These are phyloP conservation scores for Trichoderma asperelloides DNA, from an alignment of 495 filamentous ascomycete species.

Conservation along the genomic window DNA sequence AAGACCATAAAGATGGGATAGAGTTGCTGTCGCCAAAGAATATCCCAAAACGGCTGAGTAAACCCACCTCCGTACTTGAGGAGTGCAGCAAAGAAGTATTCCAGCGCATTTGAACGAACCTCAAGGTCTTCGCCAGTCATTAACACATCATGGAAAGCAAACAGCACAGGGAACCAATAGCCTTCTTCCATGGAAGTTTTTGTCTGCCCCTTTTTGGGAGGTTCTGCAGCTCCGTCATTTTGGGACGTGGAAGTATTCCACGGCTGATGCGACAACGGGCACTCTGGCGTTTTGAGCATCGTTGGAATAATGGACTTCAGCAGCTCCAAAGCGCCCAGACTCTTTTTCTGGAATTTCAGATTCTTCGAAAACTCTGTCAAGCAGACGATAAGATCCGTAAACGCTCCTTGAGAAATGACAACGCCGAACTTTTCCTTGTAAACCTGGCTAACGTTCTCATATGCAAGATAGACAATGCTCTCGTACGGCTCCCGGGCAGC, in stretches of 20 bases:
- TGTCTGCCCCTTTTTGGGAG: slow-evolving; percentile 30
- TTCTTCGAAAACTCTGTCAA: slow-evolving; percentile 98
- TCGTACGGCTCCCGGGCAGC: slow-evolving; percentile 91
- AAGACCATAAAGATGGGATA: slow-evolving; percentile 98
- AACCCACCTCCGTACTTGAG: slow-evolving; percentile 86
- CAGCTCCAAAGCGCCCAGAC: slow-evolving; percentile 89
- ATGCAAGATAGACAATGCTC: slow-evolving; percentile 90
- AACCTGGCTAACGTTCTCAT: slow-evolving; percentile 94
- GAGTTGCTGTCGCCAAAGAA: slow-evolving; percentile 89
- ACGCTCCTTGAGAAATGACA: slow-evolving; percentile 91
- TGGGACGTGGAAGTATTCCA: slow-evolving; percentile 27
- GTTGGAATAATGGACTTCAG: slow-evolving; percentile 82
- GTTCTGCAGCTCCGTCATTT: background rate
- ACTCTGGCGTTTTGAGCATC: slow-evolving; percentile 95
- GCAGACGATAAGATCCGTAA: slow-evolving; percentile 92
- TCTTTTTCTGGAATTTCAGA: slow-evolving; percentile 94
- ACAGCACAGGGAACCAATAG: slow-evolving; percentile 96
- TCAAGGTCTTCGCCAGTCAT: slow-evolving; percentile 99
- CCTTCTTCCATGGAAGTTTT: slow-evolving; percentile 82
- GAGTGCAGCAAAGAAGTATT: slow-evolving; percentile 91
- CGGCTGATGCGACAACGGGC: slow-evolving; percentile 57
- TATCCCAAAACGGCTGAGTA: slow-evolving; percentile 94
- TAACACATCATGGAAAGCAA: slow-evolving; percentile 95
- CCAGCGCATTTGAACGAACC: slow-evolving; percentile 85
- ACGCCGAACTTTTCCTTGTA: slow-evolving; percentile 96